Percentiles rank a stretch among this genome's conserved stretches.
Conservation (phyloP, 2,329 filamentous ascomycete genomes). For the Rhynchosporium agropyri region DNA sequence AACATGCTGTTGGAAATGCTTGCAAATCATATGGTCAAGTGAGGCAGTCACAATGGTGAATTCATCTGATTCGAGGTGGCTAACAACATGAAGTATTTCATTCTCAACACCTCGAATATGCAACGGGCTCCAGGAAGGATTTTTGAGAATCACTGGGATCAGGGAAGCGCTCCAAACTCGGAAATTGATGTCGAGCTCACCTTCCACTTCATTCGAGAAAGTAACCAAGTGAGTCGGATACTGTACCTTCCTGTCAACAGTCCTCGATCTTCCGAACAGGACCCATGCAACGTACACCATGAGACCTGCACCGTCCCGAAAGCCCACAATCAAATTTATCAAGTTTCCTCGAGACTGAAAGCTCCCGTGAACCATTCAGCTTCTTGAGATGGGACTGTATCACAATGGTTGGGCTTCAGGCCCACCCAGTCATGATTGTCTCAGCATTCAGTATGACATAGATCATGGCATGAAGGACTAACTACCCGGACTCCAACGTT, state of each 20-base stretch:
- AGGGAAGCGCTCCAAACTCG: no score
- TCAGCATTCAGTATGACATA: background rate
- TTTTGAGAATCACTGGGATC: background rate
- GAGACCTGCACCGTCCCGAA: slow-evolving; percentile 7
- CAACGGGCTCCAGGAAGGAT: no score
- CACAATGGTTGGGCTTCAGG: background rate
- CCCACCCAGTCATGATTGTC: background rate
- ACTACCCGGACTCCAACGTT: background rate
- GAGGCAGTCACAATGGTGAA: no score
- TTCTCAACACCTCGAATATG: no score
- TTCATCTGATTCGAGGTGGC: no score
- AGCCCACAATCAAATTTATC: background rate
- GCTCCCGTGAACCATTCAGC: background rate
- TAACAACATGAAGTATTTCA: no score
- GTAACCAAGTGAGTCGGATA: background rate
- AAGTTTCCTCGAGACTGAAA: background rate
- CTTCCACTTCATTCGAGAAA: background rate
- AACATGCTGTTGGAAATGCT: no score
- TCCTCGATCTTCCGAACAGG: background rate
- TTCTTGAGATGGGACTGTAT: background rate
- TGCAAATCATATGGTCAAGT: no score
- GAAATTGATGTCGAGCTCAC: background rate
- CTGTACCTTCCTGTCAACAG: background rate
- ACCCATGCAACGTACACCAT: background rate
- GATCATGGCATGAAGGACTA: background rate